Base-by-base conservation (phyloP, 2,329 filamentous ascomycete species). In the Onygenales sp. region DNA sequence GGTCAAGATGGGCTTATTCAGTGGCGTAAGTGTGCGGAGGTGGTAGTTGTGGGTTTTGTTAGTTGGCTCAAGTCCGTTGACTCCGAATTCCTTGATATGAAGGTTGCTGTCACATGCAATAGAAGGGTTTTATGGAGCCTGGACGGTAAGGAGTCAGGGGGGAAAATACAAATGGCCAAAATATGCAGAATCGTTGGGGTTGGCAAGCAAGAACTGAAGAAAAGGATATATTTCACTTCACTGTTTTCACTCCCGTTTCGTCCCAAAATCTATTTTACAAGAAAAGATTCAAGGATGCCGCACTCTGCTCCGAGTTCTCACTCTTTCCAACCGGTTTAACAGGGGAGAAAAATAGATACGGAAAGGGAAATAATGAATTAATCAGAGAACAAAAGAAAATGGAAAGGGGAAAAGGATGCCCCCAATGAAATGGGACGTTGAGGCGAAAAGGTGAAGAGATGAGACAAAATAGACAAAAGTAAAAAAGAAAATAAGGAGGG, bases 241-340 rank as follows among this genome's bases (percentile, higher is more conserved):
- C 46, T 49, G 46, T 49, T 49, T 49, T 27, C 21, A 36, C 46
- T 49, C 35, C 46, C 46, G 46, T 49, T 53, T 39, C 51, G 44
- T 42, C 51, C 44, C 45, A 62, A 59, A 65, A 66, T 62, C 61
- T 66, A 66, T 66, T 63, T 65, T 66, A 66, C 64, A 66, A 55
- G 54, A 57, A 57, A 50, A 54, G 45, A 51, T 54, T 52, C 51
- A 54, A 56, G 44, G 54, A 53, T 55, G 52, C 45, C 14, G 11
- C 46, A 45, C 50, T 36, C 39, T 45, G 41, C 50, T 41, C 42
- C 31, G 14, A 21, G 38, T 27, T 36, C 38, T 44, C 50, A 14
- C 43, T 35, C 42, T 48, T n/a, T 42, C 39, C 35, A 54, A 32
- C 7, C 27, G 35, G n/a, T 45, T 44, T 3, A 51, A 38, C 56